Conservation (phyloP, 768 basidiomycete genomes). For the Russula earlei region DNA sequence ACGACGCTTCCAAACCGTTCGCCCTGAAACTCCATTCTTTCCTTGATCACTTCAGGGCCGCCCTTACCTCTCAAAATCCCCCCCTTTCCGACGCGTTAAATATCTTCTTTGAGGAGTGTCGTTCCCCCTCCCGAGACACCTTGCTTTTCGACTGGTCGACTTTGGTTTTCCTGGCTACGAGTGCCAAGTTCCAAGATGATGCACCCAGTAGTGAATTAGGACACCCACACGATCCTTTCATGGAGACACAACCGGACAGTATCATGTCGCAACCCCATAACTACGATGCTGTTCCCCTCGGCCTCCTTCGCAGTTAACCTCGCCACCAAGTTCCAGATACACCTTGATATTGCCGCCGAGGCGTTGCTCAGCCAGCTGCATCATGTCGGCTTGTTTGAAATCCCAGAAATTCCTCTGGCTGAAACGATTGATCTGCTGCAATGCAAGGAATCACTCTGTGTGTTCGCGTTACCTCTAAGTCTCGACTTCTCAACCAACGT, state of each 20-base stretch:
- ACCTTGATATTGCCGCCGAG: slow-evolving; percentile 42
- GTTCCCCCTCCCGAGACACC: slow-evolving; percentile 32
- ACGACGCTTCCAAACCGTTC: slow-evolving; percentile 4
- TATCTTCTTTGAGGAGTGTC: slow-evolving; percentile 48
- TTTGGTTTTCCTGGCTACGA: slow-evolving; percentile 50
- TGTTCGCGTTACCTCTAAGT: slow-evolving; percentile 60
- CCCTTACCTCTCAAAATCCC: slow-evolving; percentile 36
- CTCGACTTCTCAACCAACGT: slow-evolving; percentile 66
- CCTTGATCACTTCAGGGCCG: slow-evolving; percentile 44
- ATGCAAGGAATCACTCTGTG: slow-evolving; percentile 35
- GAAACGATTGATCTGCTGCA: slow-evolving; percentile 31
- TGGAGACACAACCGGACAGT: slow-evolving; percentile 31
- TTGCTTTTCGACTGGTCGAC: slow-evolving; percentile 63
- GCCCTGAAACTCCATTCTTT: slow-evolving; percentile 25
- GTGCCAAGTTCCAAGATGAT: slow-evolving; percentile 36
- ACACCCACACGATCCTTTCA: slow-evolving; percentile 36
- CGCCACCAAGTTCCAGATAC: slow-evolving; percentile 47
- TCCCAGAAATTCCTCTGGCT: slow-evolving; percentile 29
- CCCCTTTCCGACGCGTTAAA: slow-evolving; percentile 37
- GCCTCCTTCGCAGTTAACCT: slow-evolving; percentile 54
- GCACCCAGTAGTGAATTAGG: slow-evolving; percentile 4
- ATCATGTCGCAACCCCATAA: slow-evolving; percentile 30
- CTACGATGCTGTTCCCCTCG: slow-evolving; percentile 49
- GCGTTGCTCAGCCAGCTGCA: slow-evolving; percentile 51
- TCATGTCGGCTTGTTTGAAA: slow-evolving; percentile 51